Percentiles rank a stretch among this genome's conserved stretches.
These are phyloP conservation scores for Hypoxylon sp. DNA, from an alignment of 2,329 filamentous ascomycete genomes.

Conservation along the genomic window DNA sequence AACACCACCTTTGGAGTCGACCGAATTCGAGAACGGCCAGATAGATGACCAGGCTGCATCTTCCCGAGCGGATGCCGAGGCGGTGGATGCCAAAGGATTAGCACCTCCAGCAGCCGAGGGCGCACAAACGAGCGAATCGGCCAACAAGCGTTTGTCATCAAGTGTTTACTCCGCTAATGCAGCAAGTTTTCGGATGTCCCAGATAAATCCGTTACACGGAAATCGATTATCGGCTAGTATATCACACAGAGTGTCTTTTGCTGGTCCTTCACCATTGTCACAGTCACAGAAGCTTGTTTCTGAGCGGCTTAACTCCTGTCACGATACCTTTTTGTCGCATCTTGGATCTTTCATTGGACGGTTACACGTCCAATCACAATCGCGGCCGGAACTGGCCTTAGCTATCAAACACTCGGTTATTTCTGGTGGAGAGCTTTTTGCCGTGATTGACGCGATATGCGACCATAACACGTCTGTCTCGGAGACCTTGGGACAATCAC, in stretches of 20 bases:
- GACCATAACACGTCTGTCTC: slow-evolving; percentile 80
- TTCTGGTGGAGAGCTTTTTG: slow-evolving; percentile 83
- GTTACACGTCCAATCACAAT: slow-evolving; percentile 92
- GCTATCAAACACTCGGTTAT: slow-evolving; percentile 87
- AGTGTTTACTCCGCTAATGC: slow-evolving; percentile 56
- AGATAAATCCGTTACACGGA: slow-evolving; percentile 56
- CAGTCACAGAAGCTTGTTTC: slow-evolving; percentile 83
- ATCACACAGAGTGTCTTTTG: slow-evolving; percentile 83
- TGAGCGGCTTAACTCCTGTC: slow-evolving; percentile 81
- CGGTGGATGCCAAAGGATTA: slow-evolving; percentile 55
- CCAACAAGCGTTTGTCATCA: slow-evolving; percentile 64
- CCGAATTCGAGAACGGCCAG: slow-evolving; percentile 62
- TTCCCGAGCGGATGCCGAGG: slow-evolving; percentile 56
- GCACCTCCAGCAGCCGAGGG: slow-evolving; percentile 57
- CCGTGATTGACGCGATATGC: slow-evolving; percentile 85
- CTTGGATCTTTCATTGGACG: slow-evolving; percentile 93
- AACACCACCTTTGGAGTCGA: slow-evolving; percentile 74
- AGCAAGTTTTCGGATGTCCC: slow-evolving; percentile 55
- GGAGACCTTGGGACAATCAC: slow-evolving; percentile 76
- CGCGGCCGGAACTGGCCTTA: slow-evolving; percentile 83
- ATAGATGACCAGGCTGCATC: slow-evolving; percentile 58
- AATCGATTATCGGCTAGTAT: slow-evolving; percentile 68
- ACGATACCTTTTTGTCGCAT: slow-evolving; percentile 91
- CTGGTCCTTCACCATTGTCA: slow-evolving; percentile 73
- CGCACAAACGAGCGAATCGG: slow-evolving; percentile 56